Percentiles rank a stretch among this genome's conserved stretches.
Conservation (phyloP, 1,284 basidiomycete genomes). For the Melampsora larici-populina region DNA sequence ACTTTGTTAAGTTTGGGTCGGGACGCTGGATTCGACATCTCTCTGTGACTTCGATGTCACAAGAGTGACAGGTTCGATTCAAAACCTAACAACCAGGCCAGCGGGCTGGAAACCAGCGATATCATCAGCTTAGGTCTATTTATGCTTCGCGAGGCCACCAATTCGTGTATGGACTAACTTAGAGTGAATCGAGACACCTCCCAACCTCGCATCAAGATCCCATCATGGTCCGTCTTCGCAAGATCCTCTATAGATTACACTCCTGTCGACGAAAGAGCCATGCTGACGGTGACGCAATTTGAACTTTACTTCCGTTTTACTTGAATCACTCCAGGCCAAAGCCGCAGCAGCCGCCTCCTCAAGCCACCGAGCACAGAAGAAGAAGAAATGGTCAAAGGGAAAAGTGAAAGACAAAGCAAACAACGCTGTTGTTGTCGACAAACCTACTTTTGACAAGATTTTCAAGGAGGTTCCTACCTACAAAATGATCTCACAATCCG, state of each 20-base stretch:
- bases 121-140: slow-evolving; percentile 2
- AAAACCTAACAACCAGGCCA: too few relatives aligned
- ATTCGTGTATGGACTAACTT: neutral
- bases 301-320: neutral
- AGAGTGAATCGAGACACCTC: neutral
- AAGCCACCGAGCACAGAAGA: slow-evolving; percentile 79
- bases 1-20: too few relatives aligned
- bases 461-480: slow-evolving; percentile 99
- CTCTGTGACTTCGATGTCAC: too few relatives aligned
- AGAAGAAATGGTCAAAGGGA: slow-evolving; percentile 99
- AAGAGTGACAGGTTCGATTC: too few relatives aligned
- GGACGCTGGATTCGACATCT: too few relatives aligned
- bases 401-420: slow-evolving; percentile 52
- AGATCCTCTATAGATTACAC: neutral
- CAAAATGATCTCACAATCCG: slow-evolving; percentile 92
- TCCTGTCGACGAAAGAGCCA: neutral
- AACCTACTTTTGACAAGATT: slow-evolving; percentile 81
- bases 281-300: neutral
- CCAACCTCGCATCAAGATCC: neutral
- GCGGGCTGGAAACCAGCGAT: neutral
- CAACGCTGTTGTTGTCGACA: slow-evolving; percentile 77
- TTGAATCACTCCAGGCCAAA: slow-evolving; percentile 22
- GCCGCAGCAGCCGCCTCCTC: slow-evolving; percentile 60
- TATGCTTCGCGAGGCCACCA: neutral
- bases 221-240: neutral